Evolutionary conservation across 2,329 filamentous ascomycete species (phyloP), one percentile per base, ranked within the genome.

Genomic region (Diplocarpon mali): DNA sequence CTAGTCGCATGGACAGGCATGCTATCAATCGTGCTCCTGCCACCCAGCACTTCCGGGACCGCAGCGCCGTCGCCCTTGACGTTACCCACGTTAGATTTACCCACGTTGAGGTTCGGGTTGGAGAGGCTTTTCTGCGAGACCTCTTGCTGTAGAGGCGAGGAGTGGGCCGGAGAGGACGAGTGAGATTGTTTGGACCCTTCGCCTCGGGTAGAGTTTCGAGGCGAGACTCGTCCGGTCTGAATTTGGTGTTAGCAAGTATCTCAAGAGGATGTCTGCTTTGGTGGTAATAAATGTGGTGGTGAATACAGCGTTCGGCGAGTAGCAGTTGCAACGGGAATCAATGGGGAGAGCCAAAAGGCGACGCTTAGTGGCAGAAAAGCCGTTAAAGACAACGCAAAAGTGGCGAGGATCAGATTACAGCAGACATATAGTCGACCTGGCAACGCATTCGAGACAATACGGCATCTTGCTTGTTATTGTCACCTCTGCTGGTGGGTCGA

Each of bases 131-230:
- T 35, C 35, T 46, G 43, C 24, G 48, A 35, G 27, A 47, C 15
- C 36, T 54, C 53, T 44, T 59, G 53, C 28, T 73, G 69, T 3
- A 76, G 57, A 0, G 73, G 71, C 6, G 74, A 77, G 0, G 69
- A 68, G 46, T 72, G 69, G 10, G 42, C 32, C 1, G 57, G 51
- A 5, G 53, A 53, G 16, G 45, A 40, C 14, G 48, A 51, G n/a
- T 49, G 40, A 6, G 40, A 47, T 28, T 45, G 28, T 29, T 49
- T 51, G 7, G 42, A 51, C n/a, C 35, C 44, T 28, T 52, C 47
- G 30, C 47, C 50, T 2, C 49, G 41, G 20, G 35, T 47, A 27
- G 48, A 52, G 15, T 50, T 53, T n/a, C 53, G 53, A 24, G 53
- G 54, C 14, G 54, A 57, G 10, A 57, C 52, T 8, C 52, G 53